Evolutionary conservation across 768 basidiomycete species (phyloP).

Genomic region (Rhizopogon vesiculosus): DNA sequence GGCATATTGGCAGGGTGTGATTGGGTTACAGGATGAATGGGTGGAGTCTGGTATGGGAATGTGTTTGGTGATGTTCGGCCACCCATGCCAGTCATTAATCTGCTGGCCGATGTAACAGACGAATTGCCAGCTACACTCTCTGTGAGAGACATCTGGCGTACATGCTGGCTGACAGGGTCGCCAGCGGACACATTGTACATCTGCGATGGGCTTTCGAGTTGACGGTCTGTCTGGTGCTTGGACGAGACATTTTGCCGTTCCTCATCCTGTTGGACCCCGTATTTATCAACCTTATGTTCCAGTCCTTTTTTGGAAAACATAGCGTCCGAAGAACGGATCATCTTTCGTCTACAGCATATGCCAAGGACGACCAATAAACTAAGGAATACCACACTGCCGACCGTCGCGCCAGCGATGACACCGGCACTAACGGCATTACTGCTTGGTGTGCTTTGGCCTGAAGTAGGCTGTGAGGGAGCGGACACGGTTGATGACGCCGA

Average conservation of each 20-base stretch:
- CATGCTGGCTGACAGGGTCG: slow-evolving; percentile 6
- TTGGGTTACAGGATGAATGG: slow-evolving; percentile 1
- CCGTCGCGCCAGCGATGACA: slow-evolving; percentile 43
- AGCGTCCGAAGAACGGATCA: slow-evolving; percentile 20
- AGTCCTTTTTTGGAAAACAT: slow-evolving; percentile 18
- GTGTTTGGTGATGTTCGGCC: slow-evolving; percentile 20
- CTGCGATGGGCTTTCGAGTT: neutral
- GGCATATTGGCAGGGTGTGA: neutral
- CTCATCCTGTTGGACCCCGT: slow-evolving; percentile 16
- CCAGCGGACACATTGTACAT: neutral
- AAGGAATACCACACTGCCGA: slow-evolving; percentile 49
- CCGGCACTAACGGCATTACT: slow-evolving; percentile 36
- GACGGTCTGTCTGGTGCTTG: slow-evolving; percentile 7
- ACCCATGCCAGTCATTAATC: slow-evolving; percentile 28
- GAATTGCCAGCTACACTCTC: slow-evolving; percentile 14
- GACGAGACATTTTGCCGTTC: slow-evolving; percentile 4
- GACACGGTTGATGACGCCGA: slow-evolving; percentile 47
- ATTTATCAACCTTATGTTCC: slow-evolving; percentile 32
- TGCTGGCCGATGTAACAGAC: slow-evolving; percentile 17
- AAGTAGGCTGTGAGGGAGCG: slow-evolving; percentile 15
- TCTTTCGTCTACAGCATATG: slow-evolving; percentile 36
- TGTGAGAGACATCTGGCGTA: slow-evolving; percentile 12
- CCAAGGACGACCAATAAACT: slow-evolving; percentile 47
- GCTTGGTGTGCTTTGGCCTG: slow-evolving; percentile 17
- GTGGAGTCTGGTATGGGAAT: slow-evolving; percentile 22